Percentiles rank a stretch among this genome's conserved stretches.
These are phyloP conservation scores for Daldinia childiae DNA, from an alignment of 495 filamentous ascomycete species.

Conservation along the genomic window DNA sequence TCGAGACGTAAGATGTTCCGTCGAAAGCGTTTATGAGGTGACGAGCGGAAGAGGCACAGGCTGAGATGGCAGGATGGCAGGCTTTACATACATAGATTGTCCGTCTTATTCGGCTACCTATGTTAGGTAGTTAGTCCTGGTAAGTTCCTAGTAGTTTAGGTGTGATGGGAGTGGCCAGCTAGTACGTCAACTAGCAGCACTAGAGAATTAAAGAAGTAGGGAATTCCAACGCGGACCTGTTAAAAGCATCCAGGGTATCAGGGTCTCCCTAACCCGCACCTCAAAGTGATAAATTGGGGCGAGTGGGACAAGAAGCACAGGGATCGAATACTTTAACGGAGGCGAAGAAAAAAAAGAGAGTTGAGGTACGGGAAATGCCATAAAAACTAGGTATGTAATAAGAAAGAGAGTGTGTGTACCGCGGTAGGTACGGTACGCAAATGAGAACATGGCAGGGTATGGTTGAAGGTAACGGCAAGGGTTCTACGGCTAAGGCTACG, in stretches of 20 bases:
- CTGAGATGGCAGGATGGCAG: slow-evolving; percentile 28
- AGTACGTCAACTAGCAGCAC: slow-evolving; percentile 45
- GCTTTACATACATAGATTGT: slow-evolving; percentile 39
- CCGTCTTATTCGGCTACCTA: slow-evolving; percentile 17
- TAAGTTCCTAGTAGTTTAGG: slow-evolving; percentile 26
- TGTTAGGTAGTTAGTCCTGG: slow-evolving; percentile 5
- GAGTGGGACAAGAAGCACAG: slow-evolving; percentile 43
- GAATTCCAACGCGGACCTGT: slow-evolving; percentile 34
- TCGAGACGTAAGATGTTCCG: slow-evolving; percentile 36
- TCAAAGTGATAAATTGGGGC: slow-evolving; percentile 42
- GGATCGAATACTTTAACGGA: slow-evolving; percentile 39
- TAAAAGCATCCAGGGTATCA: slow-evolving; percentile 37
- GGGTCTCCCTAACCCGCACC: slow-evolving; percentile 36
- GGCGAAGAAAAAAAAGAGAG: slow-evolving; percentile 26
- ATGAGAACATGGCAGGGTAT: slow-evolving; percentile 45
- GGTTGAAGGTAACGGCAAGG: slow-evolving; percentile 43
- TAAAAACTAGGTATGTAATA: slow-evolving; percentile 33
- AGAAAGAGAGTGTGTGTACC: slow-evolving; percentile 17
- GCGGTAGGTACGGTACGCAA: slow-evolving; percentile 33
- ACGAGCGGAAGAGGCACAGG: slow-evolving; percentile 26
- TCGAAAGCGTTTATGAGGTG: slow-evolving; percentile 19
- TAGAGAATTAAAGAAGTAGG: slow-evolving; percentile 31
- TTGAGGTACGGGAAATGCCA: slow-evolving; percentile 38
- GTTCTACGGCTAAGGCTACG: slow-evolving; percentile 40
- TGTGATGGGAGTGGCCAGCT: slow-evolving; percentile 41